Percentiles rank a stretch among this genome's conserved stretches.
phyloP scores from a whole-genome alignment of 1,139 yeast genomes.

The Diutina neorugosa region DNA sequence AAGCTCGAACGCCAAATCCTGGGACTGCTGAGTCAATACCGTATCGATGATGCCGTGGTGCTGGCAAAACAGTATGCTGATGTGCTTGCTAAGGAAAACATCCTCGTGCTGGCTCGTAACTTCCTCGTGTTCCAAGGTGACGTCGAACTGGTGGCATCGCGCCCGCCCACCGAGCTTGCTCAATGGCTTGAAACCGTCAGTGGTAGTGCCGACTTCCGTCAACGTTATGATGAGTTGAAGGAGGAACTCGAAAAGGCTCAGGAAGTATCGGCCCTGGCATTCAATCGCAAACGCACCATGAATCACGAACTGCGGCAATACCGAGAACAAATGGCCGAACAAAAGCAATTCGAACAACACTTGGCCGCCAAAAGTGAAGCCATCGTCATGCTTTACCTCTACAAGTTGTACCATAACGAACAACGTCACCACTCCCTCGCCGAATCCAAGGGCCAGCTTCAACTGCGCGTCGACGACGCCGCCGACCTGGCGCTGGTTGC shows the following conservation, averaged over 20 bases:
- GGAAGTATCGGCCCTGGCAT: constrained; percentile 51
- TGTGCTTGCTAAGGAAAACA: constrained; percentile 67
- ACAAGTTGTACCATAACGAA: constrained; percentile 61
- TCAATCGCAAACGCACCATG: constrained; percentile 61
- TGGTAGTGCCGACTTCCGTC: constrained; percentile 59
- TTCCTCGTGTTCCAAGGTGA: constrained; percentile 96
- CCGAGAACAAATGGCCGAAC: constrained; percentile 65
- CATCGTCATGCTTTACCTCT: constrained; percentile 40
- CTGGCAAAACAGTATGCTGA: constrained; percentile 55
- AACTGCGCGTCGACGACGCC: constrained; percentile 18
- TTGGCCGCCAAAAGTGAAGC: constrained; percentile 35
- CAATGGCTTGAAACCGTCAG: constrained; percentile 69
- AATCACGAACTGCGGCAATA: constrained; percentile 73
- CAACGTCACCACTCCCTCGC: constrained; percentile 7
- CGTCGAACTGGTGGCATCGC: constrained; percentile 87
- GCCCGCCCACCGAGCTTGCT: constrained; percentile 67
- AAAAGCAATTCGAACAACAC: constrained; percentile 52
- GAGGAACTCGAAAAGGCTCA: constrained; percentile 60
- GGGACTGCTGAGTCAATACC: constrained; percentile 57
- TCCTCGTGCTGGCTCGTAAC: constrained; percentile 80
- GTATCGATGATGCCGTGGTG: constrained; percentile 50
- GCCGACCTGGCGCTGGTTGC: constrained; percentile 14
- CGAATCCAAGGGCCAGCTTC: constrained; percentile 13
- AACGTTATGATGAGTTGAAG: constrained; percentile 56
- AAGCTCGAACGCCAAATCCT: constrained; percentile 45